These are phyloP conservation scores for Cyberlindnera xishuangbannaensis DNA, from an alignment of 805 yeast species.

Conservation along the genomic window DNA sequence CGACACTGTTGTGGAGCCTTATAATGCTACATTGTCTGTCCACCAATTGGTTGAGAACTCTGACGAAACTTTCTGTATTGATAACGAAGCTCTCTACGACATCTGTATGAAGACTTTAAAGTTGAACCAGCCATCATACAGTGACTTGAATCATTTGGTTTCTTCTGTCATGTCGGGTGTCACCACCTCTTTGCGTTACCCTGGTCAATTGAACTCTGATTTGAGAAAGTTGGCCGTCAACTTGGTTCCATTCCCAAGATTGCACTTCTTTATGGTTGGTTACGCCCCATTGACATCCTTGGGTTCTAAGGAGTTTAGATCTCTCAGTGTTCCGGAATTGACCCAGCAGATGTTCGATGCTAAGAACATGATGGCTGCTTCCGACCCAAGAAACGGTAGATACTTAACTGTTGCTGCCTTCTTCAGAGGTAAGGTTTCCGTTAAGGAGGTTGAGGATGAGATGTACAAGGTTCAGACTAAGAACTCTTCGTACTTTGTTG, in stretches of 20 bases:
- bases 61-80: conserved; percentile 98
- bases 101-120: conserved; percentile 95
- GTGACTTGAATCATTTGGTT: conserved; percentile 83
- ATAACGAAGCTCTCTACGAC: conserved; percentile 97
- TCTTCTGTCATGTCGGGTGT: conserved; percentile 98
- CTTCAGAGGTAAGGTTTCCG: conserved; percentile 98
- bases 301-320: conserved; percentile 89
- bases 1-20: conserved; percentile 97
- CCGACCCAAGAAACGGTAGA: conserved; percentile 95
- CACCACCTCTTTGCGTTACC: conserved; percentile 95
- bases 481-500: conserved; percentile 94
- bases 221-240: conserved; percentile 98
- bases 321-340: conserved; percentile 90
- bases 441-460: conserved; percentile 95
- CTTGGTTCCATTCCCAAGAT: conserved; percentile 98
- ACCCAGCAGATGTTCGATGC: conserved; percentile 98
- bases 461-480: conserved; percentile 90
- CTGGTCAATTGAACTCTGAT: conserved; percentile 95
- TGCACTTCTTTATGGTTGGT: conserved; percentile 98
- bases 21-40: conserved; percentile 93
- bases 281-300: conserved; percentile 94
- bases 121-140: conserved; percentile 83
- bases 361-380: conserved; percentile 97
- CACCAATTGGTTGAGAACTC: conserved; percentile 97
- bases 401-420: conserved; percentile 97